phyloP scores from a whole-genome alignment of 495 filamentous ascomycete species.

The Emericellopsis terricola region DNA sequence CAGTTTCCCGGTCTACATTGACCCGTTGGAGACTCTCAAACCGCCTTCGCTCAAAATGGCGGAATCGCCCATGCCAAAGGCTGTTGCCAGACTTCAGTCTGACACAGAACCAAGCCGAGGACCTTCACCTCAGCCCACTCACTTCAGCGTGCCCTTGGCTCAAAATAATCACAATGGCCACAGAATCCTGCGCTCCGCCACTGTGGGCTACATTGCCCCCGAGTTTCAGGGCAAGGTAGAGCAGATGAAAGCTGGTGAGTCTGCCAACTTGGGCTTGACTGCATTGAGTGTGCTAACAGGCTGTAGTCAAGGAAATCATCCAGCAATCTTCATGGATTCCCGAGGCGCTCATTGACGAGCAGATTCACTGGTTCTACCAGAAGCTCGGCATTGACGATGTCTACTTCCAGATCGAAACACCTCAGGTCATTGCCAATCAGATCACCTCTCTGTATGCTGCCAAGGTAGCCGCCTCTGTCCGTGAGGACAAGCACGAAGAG shows the following conservation, averaged over 20 bases:
- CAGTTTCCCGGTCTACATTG: constrained; percentile 13
- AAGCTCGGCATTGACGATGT: constrained; percentile 95
- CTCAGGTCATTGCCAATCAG: constrained; percentile 76
- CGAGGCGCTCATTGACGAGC: constrained; percentile 57
- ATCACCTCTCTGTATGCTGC: constrained; percentile 93
- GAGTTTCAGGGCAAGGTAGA: constrained; percentile 87
- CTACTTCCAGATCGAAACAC: constrained; percentile 88
- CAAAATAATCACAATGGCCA: constrained; percentile 36
- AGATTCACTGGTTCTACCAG: constrained; percentile 94
- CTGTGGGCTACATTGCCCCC: constrained; percentile 89
- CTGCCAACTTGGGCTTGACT: background rate
- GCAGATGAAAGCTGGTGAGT: constrained; percentile 78
- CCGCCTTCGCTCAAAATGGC: constrained; percentile 14
- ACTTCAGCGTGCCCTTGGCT: constrained; percentile 57
- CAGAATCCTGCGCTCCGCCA: constrained; percentile 64
- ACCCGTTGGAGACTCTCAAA: constrained; percentile 18
- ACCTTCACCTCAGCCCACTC: constrained; percentile 84
- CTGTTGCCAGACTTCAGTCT: constrained; percentile 13
- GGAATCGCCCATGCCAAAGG: constrained; percentile 10
- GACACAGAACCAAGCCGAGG: constrained; percentile 18
- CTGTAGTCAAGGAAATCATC: constrained; percentile 23
- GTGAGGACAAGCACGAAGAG: constrained; percentile 84
- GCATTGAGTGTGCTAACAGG: constrained; percentile 3
- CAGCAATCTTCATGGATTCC: constrained; percentile 58
- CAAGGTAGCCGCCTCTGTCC: constrained; percentile 86